Base-by-base conservation (phyloP, 2,329 filamentous ascomycete genomes). In the Annulohypoxylon truncatum region DNA sequence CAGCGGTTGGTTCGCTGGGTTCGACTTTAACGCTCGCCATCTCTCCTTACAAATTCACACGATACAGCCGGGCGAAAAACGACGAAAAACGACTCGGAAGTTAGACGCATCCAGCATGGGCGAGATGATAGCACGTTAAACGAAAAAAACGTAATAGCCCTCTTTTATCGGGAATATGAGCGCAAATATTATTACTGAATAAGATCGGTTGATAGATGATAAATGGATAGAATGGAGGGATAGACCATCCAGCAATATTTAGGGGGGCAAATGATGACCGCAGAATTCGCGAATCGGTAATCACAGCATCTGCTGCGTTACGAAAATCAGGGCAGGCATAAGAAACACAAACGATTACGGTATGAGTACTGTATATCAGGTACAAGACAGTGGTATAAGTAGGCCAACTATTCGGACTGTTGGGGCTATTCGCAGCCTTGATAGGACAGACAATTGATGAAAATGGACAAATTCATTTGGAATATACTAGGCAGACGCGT, bases 1-100 rank as follows among this genome's bases (percentile, higher is more conserved):
- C 52, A 46, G 55, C 56, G 65, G 67, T 68, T 61, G 67, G 71
- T 64, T 59, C 68, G 42, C 55, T 74, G 33, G 72, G 40, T 46
- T 75, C 73, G 47, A 66, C 22, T 44, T 68, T 62, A 26, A 73
- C 31, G 29, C 74, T 72, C 61, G 75, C 70, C 75, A 75, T 74
- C 40, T 68, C 24, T 63, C 42, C 46, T 55, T 35, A 31, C n/a
- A 48, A 2, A n/a, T 56, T 53, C 48, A 52, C 35, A 35, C 47
- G 6, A 35, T 46, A 44, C n/a, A 53, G 29, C 38, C 57, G 53
- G 33, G 46, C 20, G 22, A 47, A 46, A 55, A 38, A 35, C 35
- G 28, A 38, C 35, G 35, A 38, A 38, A 15, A 38, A 18, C 5
- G 35, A 38, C 35, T 38, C 35, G 35, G n/a, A 10, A 63, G 63